Conservation (phyloP, 352 stramenopile species). For the Stephanocyclus meneghinianus region DNA sequence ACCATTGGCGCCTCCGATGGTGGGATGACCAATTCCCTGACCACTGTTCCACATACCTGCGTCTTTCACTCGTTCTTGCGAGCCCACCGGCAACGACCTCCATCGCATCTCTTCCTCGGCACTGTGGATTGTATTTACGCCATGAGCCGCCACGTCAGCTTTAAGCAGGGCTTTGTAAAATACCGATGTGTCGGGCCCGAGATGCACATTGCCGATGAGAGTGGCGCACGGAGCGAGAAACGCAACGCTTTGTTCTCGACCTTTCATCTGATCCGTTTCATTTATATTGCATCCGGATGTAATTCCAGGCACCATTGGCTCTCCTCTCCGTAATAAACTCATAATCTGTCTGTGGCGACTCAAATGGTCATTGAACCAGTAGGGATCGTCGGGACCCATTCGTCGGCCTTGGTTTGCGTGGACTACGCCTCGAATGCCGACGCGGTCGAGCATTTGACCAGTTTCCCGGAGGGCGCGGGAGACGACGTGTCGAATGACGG, state of each 20-base stretch:
- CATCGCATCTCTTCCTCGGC: conserved; percentile 33
- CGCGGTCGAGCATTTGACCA: conserved; percentile 92
- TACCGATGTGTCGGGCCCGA: conserved; percentile 91
- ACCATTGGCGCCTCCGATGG: conserved; percentile 54
- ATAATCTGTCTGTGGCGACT: conserved; percentile 91
- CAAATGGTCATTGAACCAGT: conserved; percentile 83
- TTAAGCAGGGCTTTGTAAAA: conserved; percentile 96
- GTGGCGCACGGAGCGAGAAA: conserved; percentile 96
- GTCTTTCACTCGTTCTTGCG: conserved; percentile 39
- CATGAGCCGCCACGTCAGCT: conserved; percentile 71
- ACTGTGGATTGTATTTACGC: conserved; percentile 39
- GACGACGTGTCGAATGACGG: conserved; percentile 75
- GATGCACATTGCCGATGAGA: conserved; percentile 93
- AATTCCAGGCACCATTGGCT: conserved; percentile 85
- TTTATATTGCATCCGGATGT: conserved; percentile 23
- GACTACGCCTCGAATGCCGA: conserved; percentile 88
- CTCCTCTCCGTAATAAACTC: conserved; percentile 90
- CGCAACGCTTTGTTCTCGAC: conserved; percentile 58
- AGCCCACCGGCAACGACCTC: conserved; percentile 38
- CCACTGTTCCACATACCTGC: conserved; percentile 38
- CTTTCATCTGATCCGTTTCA: conserved; percentile 9
- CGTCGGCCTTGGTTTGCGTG: conserved; percentile 89
- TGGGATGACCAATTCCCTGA: conserved; percentile 42
- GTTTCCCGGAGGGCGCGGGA: conserved; percentile 93
- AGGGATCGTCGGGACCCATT: conserved; percentile 61